These are phyloP conservation scores for Wickerhamomyces bovis DNA, from an alignment of 805 yeast genomes.

Conservation along the genomic window DNA sequence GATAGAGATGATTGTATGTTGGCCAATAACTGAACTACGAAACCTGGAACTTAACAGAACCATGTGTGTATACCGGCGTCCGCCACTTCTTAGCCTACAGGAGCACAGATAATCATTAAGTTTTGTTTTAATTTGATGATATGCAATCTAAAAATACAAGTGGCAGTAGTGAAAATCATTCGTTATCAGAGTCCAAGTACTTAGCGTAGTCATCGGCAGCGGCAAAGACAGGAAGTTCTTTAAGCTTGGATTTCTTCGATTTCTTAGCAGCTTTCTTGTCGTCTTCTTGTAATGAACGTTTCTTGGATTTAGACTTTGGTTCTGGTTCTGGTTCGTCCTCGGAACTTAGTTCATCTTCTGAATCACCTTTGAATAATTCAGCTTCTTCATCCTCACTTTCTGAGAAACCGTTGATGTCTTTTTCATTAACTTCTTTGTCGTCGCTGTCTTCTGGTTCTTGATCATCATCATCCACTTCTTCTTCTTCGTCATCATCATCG, in stretches of 20 bases:
- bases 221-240: constrained; percentile 77
- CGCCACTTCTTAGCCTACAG: background rate
- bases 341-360: constrained; percentile 29
- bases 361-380: constrained; percentile 32
- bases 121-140: too few relatives aligned
- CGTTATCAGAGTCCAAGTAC: constrained; percentile 56
- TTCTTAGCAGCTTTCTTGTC: constrained; percentile 17
- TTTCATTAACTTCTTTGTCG: constrained; percentile 19
- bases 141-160: background rate
- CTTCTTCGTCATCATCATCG: constrained; percentile 22
- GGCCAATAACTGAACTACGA: too few relatives aligned
- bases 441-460: constrained; percentile 31
- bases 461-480: constrained; percentile 21
- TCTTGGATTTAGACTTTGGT: constrained; percentile 20
- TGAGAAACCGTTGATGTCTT: constrained; percentile 27
- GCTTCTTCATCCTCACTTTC: constrained; percentile 33
- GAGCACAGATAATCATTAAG: background rate
- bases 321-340: constrained; percentile 25
- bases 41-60: background rate
- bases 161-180: constrained; percentile 30
- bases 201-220: constrained; percentile 83
- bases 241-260: constrained; percentile 50
- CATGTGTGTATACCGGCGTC: background rate
- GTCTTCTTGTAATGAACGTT: constrained; percentile 24
- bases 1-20: too few relatives aligned